These are phyloP conservation scores for Phaeoacremonium minimum DNA, from an alignment of 2,329 filamentous ascomycete species.

Conservation along the genomic window DNA sequence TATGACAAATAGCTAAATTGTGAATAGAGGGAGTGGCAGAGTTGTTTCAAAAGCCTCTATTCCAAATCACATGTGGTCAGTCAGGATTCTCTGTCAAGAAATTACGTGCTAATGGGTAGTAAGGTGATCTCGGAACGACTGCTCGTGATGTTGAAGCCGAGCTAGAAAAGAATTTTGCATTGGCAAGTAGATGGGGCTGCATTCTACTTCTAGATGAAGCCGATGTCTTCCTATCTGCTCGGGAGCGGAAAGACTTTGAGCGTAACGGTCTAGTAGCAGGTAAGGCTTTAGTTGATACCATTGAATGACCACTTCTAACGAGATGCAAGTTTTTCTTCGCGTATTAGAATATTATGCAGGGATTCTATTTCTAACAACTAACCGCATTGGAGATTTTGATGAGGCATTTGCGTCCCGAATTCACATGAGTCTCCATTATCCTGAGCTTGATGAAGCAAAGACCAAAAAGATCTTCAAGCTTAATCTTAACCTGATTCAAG, in stretches of 20 bases:
- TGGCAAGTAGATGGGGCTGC: constrained; percentile 15
- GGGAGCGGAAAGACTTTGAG: constrained; percentile 1
- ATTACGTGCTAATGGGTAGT: not conserved
- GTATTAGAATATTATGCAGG: constrained; percentile 35
- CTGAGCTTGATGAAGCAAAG: constrained; percentile 12
- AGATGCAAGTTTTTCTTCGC: constrained; percentile 36
- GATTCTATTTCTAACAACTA: constrained; percentile 40
- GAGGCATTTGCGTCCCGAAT: constrained; percentile 37
- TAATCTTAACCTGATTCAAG: constrained; percentile 19
- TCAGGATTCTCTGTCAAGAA: no score
- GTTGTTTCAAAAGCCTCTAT: constrained; percentile 10
- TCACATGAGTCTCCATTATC: constrained; percentile 30
- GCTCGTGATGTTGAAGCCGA: constrained; percentile 20
- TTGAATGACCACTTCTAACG: not conserved
- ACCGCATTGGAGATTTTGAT: constrained; percentile 38
- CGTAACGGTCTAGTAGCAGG: constrained; percentile 5
- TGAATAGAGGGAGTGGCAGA: constrained; percentile 15
- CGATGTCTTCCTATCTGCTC: constrained; percentile 2
- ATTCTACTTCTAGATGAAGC: constrained; percentile 12
- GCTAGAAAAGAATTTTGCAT: constrained; percentile 14
- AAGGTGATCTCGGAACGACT: constrained; percentile 26
- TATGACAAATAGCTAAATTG: not conserved
- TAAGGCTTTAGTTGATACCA: constrained; percentile 1
- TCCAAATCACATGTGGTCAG: constrained; percentile 16
- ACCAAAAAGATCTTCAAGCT: constrained; percentile 21